Base-by-base conservation (phyloP, 208 protist genomes). In the Vickermania ingenoplastis region DNA sequence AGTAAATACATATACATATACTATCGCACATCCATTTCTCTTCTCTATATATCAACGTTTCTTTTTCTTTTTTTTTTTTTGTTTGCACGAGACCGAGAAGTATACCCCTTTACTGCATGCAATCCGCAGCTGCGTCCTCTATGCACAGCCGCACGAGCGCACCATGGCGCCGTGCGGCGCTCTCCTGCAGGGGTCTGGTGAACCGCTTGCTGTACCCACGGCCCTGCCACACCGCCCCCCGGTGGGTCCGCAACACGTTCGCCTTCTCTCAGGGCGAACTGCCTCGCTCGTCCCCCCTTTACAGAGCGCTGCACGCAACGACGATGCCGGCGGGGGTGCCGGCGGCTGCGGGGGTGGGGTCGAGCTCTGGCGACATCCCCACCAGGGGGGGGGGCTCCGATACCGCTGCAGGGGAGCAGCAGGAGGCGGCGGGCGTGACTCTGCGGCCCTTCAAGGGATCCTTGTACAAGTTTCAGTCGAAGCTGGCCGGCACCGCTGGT, bases 161-260 rank as follows among this genome's bases (percentile, higher is more conserved):
- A n/a, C n/a, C n/a, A n/a, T n/a, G n/a, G n/a, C n/a, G n/a, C n/a
- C n/a, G n/a, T n/a, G n/a, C n/a, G n/a, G n/a, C n/a, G n/a, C n/a
- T n/a, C n/a, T n/a, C n/a, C n/a, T n/a, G n/a, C n/a, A n/a, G n/a
- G n/a, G n/a, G n/a, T n/a, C 24, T 41, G 26, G 3, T 53, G 53
- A 28, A 54, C 48, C 41, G 21, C 24, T 3, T 63, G 67, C 30
- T 49, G 59, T 1, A 61, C 21, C 58, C 69, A 3, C 59, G 64
- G 13, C 69, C 63, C 3, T 54, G 25, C 11, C 21, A 29, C 21
- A 41, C 7, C n/a, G 69, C 69, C 1, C 54, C 69, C 13, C 56
- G 14, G 3, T 41, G 48, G 14, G 50, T 75, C 3, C 49, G 59
- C 23, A 45, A 68, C 23, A 71, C 60, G 14, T 76, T 65, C 48